A percentile compares a stretch with the other conserved stretches of the same genome.
Evolutionary conservation across 1,139 yeast species (phyloP).

Genomic region (Scheffersomyces insectosa): DNA sequence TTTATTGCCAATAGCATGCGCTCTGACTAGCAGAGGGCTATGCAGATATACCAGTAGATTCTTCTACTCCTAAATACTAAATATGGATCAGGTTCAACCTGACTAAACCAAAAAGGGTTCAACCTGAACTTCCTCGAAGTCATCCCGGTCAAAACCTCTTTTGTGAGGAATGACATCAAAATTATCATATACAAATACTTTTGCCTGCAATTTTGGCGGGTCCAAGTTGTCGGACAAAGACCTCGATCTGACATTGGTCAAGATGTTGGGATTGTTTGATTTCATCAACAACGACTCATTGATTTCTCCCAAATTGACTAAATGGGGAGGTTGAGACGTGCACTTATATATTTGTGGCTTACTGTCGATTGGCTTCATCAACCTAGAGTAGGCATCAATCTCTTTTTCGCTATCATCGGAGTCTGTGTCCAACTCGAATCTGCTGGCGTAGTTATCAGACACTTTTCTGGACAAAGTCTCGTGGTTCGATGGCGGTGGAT

Average conservation of each 20-base stretch:
- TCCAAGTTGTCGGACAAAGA: conserved; percentile 47
- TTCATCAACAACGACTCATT: conserved; percentile 2
- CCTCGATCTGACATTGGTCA: conserved; percentile 7
- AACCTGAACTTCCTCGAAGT: not conserved
- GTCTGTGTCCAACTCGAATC: conserved; percentile 1
- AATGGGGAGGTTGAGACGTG: conserved; percentile 5
- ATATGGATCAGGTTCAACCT: too few species aligned
- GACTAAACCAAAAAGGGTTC: too few species aligned
- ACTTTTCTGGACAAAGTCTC: conserved; percentile 2
- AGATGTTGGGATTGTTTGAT: conserved; percentile 8
- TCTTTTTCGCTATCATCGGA: conserved; percentile 1
- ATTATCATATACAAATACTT: not conserved
- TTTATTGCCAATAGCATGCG: too few species aligned
- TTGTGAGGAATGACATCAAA: not conserved
- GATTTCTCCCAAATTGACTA: conserved; percentile 4
- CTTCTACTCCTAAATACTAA: too few species aligned
- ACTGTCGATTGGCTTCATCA: not conserved
- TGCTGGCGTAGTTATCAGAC: conserved; percentile 6
- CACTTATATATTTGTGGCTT: not conserved
- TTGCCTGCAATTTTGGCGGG: conserved; percentile 1
- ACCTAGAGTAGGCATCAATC: not conserved
- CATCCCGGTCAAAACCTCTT: not conserved
- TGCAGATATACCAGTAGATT: too few species aligned
- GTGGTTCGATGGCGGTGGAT: conserved; percentile 1
- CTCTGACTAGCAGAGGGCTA: too few species aligned